Evolutionary conservation across 2,329 filamentous ascomycete species (phyloP), one percentile per base, ranked within the genome.

Genomic region (Trichoderma semiorbis): DNA sequence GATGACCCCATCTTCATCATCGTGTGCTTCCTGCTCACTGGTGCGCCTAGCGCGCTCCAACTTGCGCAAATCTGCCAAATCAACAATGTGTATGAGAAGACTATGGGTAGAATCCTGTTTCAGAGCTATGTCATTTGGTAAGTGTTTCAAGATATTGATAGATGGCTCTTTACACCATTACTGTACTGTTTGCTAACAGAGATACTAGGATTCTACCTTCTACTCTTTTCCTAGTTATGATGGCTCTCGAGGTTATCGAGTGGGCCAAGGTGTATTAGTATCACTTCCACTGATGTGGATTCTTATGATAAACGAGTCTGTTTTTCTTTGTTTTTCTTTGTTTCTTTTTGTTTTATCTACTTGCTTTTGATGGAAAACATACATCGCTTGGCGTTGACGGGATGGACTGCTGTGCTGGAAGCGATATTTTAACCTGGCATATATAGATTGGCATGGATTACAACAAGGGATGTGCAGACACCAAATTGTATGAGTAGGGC

Each of bases 1-100:
- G 96, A 97, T 79, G 96, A 99, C 79, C 96, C 96, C 11, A 99
- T 99, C 77, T 99, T 99, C 81, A 91, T 99, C 76, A 93, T 99
- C 76, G 96, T 99, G 43, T 98, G 95, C 83, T 99, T 98, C 87
- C 86, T 99, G 75, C 92, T 99, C 75, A 95, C 94, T 0, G 96
- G 96, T 43, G 96, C 96, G 3, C 96, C 96, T 7, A 97, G 92
- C 74, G 96, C 96, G 30, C 86, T 99, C 74, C 96, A 99, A 83
- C 85, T 99, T 78, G 95, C 96, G 7, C 96, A 99, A 83, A 99
- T 99, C 73, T 99, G 96, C 83, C 96, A 98, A 86, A 93, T 98
- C 83, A 99, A 99, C 82, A 92, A 92, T 74, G 96, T 99, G 11
- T 99, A 94, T 81, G 95, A 98, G 85, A 90, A 92, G 21, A 94